Evolutionary conservation across 257 asterid species (phyloP), one percentile per base, ranked within the genome.

Genomic region (Eustoma russellianum): DNA sequence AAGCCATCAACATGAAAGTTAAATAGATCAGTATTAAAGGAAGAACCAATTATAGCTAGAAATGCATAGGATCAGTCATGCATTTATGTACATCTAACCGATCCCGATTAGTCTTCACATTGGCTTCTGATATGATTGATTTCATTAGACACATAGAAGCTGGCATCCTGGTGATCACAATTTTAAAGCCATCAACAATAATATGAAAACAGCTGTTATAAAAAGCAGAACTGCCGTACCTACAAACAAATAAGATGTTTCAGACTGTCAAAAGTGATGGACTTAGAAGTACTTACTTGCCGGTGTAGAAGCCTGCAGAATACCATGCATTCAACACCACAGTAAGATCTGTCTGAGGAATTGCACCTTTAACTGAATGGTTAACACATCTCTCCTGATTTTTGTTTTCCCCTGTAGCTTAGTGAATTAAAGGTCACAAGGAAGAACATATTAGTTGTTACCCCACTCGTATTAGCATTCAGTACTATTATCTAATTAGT

Each of bases 251-350:
- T 7, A 17, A 41, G n/a, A 33, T 50, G 10, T 17, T 6, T 43
- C 6, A 40, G 7, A 19, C 17, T 24, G 34, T 17, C 7, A 38
- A 40, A 15, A 1, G 18, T 41, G 43, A 15, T 13, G 38, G 12
- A 17, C 14, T 49, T 17, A 28, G 14, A n/a, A 61, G 48, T 57
- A 67, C 94, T 85, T 72, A 88, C 97, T 85, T 88, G 60, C 93
- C 97, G 30, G 97, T 85, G 67, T 75, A 66, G 70, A 78, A 71
- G 34, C 95, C 95, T 3, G 95, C 95, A 38, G 79, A 65, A 52
- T 77, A 85, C 91, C 95, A 88, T 57, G 96, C 93, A 63, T 71
- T 80, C 60, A 85, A 67, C 56, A 84, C 82, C 56, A 51, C 80
- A 33, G 63, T 48, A 71, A 88, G 78, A 71, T 82, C 91, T 33